These are phyloP conservation scores for Fusarium kyushuense DNA, from an alignment of 2,329 filamentous ascomycete species.

Conservation along the genomic window DNA sequence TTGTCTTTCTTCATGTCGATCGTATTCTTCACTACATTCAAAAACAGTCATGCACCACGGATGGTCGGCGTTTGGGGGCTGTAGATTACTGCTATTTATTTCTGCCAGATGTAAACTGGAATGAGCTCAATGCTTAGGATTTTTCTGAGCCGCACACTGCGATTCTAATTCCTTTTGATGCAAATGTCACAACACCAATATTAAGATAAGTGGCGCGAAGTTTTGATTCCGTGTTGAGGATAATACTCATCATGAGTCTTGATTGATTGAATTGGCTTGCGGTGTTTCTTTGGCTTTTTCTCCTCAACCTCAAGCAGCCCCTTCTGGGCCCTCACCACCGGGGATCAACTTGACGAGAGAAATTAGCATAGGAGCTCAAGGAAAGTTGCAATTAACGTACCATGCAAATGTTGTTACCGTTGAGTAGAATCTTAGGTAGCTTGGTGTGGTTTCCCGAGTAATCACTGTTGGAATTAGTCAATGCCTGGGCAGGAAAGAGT, in stretches of 20 bases:
- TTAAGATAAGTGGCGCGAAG: neutral
- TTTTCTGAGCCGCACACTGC: conserved; percentile 22
- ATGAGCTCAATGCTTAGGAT: conserved; percentile 36
- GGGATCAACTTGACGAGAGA: conserved; percentile 73
- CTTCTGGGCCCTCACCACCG: conserved; percentile 77
- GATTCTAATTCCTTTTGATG: conserved; percentile 20
- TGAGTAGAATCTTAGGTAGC: conserved; percentile 92
- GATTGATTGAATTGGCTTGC: conserved; percentile 8
- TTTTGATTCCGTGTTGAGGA: neutral
- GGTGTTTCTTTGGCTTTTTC: conserved; percentile 14
- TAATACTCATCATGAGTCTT: conserved; percentile 4
- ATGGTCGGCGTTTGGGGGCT: conserved; percentile 46
- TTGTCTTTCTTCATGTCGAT: conserved; percentile 15
- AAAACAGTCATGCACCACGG: conserved; percentile 39
- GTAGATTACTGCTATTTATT: conserved; percentile 40
- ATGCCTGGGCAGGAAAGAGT: neutral
- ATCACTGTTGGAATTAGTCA: conserved; percentile 71
- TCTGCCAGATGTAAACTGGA: conserved; percentile 30
- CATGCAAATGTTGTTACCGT: conserved; percentile 99
- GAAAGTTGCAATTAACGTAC: conserved; percentile 63
- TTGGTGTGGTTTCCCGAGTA: conserved; percentile 90
- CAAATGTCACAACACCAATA: conserved; percentile 11
- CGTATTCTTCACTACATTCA: conserved; percentile 12
- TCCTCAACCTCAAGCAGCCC: conserved; percentile 40
- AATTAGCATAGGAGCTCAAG: conserved; percentile 16